These are phyloP conservation scores for Trichosanthes cucumerina DNA, from an alignment of 306 rosid genomes.

Conservation along the genomic window DNA sequence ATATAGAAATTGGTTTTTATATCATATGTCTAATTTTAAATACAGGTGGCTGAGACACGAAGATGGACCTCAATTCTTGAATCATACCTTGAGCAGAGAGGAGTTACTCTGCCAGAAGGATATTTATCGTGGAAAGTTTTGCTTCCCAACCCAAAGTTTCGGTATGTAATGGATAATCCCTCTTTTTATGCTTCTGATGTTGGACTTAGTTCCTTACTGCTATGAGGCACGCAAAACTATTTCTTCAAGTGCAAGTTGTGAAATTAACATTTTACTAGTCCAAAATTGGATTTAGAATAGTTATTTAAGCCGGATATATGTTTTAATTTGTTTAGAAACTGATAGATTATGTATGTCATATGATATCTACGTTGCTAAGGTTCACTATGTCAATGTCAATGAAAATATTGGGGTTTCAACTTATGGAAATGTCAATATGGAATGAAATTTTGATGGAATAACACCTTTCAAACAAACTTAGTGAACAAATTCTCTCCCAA, in stretches of 20 bases:
- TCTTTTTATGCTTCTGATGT: background rate
- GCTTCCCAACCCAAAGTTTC: constrained; percentile 67
- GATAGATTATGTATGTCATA: background rate
- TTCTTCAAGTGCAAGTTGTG: background rate
- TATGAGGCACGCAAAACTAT: background rate
- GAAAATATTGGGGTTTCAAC: background rate
- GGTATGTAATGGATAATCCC: constrained; percentile 38
- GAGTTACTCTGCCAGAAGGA: constrained; percentile 56
- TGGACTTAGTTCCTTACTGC: background rate
- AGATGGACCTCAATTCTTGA: constrained; percentile 65
- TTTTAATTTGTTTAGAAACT: no score
- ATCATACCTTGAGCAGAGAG: constrained; percentile 84
- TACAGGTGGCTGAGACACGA: constrained; percentile 55
- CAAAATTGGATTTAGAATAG: background rate
- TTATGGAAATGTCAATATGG: background rate
- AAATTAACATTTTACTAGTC: background rate
- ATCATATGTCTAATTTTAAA: background rate
- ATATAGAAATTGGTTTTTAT: background rate
- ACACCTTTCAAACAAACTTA: background rate
- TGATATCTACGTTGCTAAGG: background rate
- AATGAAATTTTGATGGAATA: background rate
- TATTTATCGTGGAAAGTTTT: constrained; percentile 64
- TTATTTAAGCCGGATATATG: background rate
- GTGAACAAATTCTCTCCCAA: background rate
- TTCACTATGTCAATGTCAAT: background rate